Evolutionary conservation across 1,284 basidiomycete species (phyloP).

Genomic region (Trametes sp.): DNA sequence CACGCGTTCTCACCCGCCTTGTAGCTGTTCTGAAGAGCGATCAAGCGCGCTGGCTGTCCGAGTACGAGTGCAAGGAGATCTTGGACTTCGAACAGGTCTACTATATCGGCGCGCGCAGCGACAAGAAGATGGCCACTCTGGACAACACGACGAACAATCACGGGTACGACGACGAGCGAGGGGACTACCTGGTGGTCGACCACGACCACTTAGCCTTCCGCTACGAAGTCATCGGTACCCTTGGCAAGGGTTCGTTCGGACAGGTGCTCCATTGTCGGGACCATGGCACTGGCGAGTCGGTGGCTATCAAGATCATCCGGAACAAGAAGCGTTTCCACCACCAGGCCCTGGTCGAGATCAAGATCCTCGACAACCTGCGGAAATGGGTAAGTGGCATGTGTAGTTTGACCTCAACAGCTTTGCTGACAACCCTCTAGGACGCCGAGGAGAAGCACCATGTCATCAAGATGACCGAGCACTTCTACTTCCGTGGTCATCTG

Average conservation of each 20-base stretch:
- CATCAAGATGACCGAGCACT: conserved; percentile 98
- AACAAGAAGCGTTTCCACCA: conserved; percentile 99
- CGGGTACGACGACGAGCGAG: conserved; percentile 98
- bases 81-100: conserved; percentile 89
- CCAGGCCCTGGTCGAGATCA: conserved; percentile 98
- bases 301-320: conserved; percentile 98
- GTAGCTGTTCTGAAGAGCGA: conserved; percentile 68
- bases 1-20: conserved; percentile 26
- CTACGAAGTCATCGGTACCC: conserved; percentile 91
- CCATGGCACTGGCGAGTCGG: conserved; percentile 95
- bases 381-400: conserved; percentile 81
- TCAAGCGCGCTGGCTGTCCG: conserved; percentile 73
- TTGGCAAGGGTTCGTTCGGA: conserved; percentile 98
- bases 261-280: conserved; percentile 97
- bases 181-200: conserved; percentile 92
- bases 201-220: conserved; percentile 96
- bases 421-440: conserved; percentile 63
- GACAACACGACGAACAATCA: conserved; percentile 88
- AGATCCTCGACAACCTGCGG: conserved; percentile 94
- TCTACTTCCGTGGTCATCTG: conserved; percentile 97
- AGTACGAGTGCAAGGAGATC: conserved; percentile 93
- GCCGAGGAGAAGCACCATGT: conserved; percentile 96
- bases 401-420: neutral
- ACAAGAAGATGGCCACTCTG: conserved; percentile 80
- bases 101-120: conserved; percentile 81